A percentile compares a stretch with the other conserved stretches of the same genome.
Conservation (phyloP, 306 rosid genomes). For the Urtica urens region DNA sequence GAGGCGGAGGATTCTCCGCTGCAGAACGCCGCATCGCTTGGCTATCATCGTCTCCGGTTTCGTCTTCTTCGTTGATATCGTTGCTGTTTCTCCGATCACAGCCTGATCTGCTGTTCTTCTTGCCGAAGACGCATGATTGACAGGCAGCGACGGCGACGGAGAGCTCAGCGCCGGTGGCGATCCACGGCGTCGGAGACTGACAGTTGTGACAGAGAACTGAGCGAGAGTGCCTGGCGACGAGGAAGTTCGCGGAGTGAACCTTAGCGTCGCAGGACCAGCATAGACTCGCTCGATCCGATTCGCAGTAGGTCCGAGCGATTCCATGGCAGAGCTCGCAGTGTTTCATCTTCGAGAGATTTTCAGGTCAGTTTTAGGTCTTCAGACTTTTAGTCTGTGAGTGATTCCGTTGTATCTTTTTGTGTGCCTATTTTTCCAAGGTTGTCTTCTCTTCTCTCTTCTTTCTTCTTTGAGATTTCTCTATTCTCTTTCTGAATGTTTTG, state of each 20-base stretch:
- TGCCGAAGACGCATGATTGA: constrained; percentile 31
- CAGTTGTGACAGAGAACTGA: constrained; percentile 64
- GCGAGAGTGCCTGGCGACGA: constrained; percentile 57
- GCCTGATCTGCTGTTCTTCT: constrained; percentile 6
- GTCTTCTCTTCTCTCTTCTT: not conserved
- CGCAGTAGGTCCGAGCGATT: constrained; percentile 55
- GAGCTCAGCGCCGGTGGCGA: constrained; percentile 53
- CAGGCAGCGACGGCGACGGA: constrained; percentile 56
- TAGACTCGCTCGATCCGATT: constrained; percentile 60
- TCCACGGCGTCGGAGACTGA: constrained; percentile 68
- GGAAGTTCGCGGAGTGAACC: constrained; percentile 70
- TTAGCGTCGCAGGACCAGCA: constrained; percentile 76
- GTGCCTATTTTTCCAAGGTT: constrained; percentile 5
- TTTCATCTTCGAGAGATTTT: constrained; percentile 48
- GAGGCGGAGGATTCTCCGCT: constrained; percentile 37
- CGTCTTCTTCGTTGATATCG: constrained; percentile 3
- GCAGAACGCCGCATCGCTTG: constrained; percentile 34
- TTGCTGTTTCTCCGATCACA: constrained; percentile 15
- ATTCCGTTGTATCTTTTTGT: not conserved
- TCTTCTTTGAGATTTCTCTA: constrained; percentile 15
- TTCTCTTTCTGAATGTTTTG: not conserved
- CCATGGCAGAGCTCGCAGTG: constrained; percentile 57
- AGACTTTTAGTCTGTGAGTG: not conserved
- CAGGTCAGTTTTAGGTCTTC: no score
- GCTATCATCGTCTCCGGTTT: constrained; percentile 42